These are phyloP conservation scores for Penicillium daleae DNA, from an alignment of 495 filamentous ascomycete species.

Conservation along the genomic window DNA sequence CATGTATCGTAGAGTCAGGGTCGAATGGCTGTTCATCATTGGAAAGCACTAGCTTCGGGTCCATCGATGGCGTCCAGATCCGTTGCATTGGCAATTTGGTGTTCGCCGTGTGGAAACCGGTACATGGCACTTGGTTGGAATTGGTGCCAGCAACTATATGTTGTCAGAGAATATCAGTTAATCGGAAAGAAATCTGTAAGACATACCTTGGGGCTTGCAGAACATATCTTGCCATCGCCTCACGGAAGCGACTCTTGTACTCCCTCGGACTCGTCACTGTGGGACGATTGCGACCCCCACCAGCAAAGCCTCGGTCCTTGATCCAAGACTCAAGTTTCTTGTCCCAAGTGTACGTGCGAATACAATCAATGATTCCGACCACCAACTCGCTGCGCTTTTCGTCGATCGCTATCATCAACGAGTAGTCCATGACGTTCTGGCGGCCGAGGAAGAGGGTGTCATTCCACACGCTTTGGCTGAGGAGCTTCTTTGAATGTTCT, in stretches of 20 bases:
- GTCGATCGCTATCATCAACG: conserved; percentile 96
- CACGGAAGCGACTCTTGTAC: conserved; percentile 93
- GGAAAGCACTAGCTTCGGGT: conserved; percentile 10
- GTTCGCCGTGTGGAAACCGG: conserved; percentile 43
- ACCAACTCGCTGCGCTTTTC: conserved; percentile 86
- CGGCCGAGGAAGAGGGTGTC: conserved; percentile 91
- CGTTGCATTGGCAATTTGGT: conserved; percentile 28
- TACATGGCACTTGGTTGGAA: conserved; percentile 60
- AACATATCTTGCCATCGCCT: conserved; percentile 95
- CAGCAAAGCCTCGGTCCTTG: conserved; percentile 88
- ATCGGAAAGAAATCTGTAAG: conserved; percentile 8
- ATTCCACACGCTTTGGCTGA: conserved; percentile 87
- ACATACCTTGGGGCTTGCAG: conserved; percentile 68
- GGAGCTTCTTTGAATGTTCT: conserved; percentile 87
- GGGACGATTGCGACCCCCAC: conserved; percentile 82
- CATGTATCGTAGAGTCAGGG: not conserved
- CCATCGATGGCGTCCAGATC: conserved; percentile 35
- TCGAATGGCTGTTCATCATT: no score
- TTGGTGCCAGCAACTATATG: conserved; percentile 69
- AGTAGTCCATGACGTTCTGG: conserved; percentile 99
- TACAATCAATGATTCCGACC: conserved; percentile 98
- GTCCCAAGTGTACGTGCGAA: conserved; percentile 98
- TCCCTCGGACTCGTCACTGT: conserved; percentile 98
- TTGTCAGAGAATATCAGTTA: conserved; percentile 9
- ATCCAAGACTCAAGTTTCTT: conserved; percentile 99